Conservation (phyloP, 352 stramenopile genomes). For the Pythium aristosporum region DNA sequence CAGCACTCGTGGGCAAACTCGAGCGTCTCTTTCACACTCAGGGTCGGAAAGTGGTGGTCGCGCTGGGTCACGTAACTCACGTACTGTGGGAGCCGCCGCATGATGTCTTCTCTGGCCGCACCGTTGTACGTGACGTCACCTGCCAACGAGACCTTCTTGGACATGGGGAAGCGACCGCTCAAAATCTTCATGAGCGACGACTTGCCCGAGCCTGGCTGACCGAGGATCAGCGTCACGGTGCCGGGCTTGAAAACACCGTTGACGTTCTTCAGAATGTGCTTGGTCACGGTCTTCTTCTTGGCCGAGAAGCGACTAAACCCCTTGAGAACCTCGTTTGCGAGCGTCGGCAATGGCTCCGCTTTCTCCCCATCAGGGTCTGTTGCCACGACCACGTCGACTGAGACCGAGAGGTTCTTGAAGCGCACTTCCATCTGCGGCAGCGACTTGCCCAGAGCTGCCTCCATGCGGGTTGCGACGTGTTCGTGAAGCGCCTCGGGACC, state of each 20-base stretch:
- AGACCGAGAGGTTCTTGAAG: conserved; percentile 36
- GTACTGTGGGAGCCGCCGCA: conserved; percentile 40
- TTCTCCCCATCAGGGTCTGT: not conserved
- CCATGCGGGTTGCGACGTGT: conserved; percentile 28
- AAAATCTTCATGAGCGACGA: conserved; percentile 24
- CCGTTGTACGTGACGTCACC: conserved; percentile 56
- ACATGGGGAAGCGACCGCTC: conserved; percentile 37
- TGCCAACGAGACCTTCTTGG: conserved; percentile 35
- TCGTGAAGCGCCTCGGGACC: conserved; percentile 35
- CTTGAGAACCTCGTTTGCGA: not conserved
- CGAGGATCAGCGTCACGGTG: conserved; percentile 25
- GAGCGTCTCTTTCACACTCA: not conserved
- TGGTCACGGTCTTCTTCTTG: conserved; percentile 16
- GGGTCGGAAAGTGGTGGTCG: conserved; percentile 33
- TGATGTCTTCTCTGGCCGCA: conserved; percentile 25
- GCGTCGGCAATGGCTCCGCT: conserved; percentile 13
- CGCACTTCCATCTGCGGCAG: conserved; percentile 51
- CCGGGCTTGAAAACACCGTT: conserved; percentile 27
- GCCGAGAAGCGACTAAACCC: conserved; percentile 13
- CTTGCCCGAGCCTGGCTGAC: not conserved
- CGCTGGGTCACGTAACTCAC: conserved; percentile 48
- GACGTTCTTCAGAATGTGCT: conserved; percentile 35
- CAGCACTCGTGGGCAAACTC: too few species aligned
- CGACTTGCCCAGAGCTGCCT: conserved; percentile 27
- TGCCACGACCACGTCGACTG: not conserved